Percentiles rank a stretch among this genome's conserved stretches.
phyloP scores from a whole-genome alignment of 2,329 filamentous ascomycete species.

The Beauveria varroae region DNA sequence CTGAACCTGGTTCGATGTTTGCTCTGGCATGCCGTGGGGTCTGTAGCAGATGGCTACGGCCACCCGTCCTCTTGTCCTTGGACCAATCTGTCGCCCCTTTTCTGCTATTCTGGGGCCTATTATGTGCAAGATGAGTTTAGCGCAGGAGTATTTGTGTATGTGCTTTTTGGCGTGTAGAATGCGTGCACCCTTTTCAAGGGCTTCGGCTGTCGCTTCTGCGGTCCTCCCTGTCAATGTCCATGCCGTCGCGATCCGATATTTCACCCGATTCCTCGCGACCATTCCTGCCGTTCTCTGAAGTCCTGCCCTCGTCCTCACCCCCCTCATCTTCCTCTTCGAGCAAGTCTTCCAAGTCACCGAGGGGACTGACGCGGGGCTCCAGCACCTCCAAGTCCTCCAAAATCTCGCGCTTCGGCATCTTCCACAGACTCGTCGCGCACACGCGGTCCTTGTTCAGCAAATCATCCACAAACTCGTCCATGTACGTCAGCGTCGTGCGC shows the following conservation, averaged over 20 bases:
- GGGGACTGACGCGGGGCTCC: slow-evolving; percentile 75
- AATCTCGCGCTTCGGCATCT: slow-evolving; percentile 73
- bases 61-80: background rate
- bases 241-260: slow-evolving; percentile 25
- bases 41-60: background rate
- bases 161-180: background rate
- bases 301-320: slow-evolving; percentile 29
- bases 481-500: slow-evolving; percentile 66
- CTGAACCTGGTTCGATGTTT: background rate
- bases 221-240: slow-evolving; percentile 31
- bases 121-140: background rate
- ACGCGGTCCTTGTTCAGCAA: slow-evolving; percentile 81
- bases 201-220: slow-evolving; percentile 16
- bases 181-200: slow-evolving; percentile 2
- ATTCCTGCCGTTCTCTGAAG: slow-evolving; percentile 22
- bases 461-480: slow-evolving; percentile 94
- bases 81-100: background rate
- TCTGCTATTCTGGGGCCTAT: background rate
- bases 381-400: slow-evolving; percentile 84
- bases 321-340: slow-evolving; percentile 52
- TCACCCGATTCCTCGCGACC: slow-evolving; percentile 34
- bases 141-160: background rate
- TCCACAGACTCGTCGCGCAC: slow-evolving; percentile 87
- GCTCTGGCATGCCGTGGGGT: background rate
- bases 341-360: slow-evolving; percentile 71